Evolutionary conservation across 306 rosid species (phyloP).

Genomic region (Dryas octopetala): DNA sequence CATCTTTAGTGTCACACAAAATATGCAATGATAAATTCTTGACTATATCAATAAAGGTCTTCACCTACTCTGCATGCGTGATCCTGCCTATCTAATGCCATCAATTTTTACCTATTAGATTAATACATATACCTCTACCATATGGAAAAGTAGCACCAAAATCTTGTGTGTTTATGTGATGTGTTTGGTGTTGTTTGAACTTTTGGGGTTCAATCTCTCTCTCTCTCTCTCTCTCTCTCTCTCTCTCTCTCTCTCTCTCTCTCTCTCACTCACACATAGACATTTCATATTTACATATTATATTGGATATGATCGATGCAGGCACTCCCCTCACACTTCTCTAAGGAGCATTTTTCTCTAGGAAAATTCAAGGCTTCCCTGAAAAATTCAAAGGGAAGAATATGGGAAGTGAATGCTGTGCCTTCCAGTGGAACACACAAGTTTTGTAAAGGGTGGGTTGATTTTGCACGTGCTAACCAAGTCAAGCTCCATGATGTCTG

Average conservation of each 20-base stretch:
- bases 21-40: too few species aligned
- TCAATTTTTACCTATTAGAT: not conserved
- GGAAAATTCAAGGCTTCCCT: too few species aligned
- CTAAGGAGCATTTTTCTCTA: too few species aligned
- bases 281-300: not conserved
- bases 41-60: too few species aligned
- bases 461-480: not conserved
- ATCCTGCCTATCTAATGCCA: not conserved
- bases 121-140: too few species aligned
- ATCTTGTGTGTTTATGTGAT: too few species aligned
- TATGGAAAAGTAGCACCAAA: too few species aligned
- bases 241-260: not conserved
- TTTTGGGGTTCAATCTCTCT: not conserved
- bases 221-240: too few species aligned
- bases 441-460: not conserved
- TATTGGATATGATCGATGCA: not conserved
- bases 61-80: not conserved
- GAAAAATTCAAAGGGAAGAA: not conserved
- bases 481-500: not conserved
- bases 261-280: not conserved
- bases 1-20: too few species aligned
- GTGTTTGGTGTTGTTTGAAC: not conserved
- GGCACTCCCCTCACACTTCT: not conserved
- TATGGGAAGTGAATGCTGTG: not conserved
- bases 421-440: not conserved